phyloP scores from a whole-genome alignment of 2,329 filamentous ascomycete genomes.

The Exophiala sideris region DNA sequence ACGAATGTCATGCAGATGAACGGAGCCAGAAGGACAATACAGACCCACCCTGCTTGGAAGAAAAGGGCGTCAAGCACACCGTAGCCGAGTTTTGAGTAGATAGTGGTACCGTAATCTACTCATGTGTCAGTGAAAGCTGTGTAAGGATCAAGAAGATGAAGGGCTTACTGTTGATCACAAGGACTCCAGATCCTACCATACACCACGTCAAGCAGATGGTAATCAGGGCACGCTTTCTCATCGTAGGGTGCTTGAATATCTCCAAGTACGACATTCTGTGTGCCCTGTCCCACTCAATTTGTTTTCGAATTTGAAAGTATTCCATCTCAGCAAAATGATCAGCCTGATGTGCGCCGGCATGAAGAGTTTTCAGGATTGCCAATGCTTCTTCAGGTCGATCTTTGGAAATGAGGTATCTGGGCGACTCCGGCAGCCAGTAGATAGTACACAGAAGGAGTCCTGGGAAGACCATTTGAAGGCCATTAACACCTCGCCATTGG shows the following conservation, averaged over 20 bases:
- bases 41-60: no score
- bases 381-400: slow-evolving; percentile 3
- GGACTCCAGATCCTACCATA: no score
- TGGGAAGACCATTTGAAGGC: no score
- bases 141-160: slow-evolving; percentile 1
- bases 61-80: no score
- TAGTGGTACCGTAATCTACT: no score
- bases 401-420: slow-evolving; percentile 1
- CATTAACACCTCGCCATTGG: no score
- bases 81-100: no score
- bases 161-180: slow-evolving; percentile 3
- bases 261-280: background rate
- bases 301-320: slow-evolving; percentile 12
- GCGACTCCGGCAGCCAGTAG: slow-evolving; percentile 11
- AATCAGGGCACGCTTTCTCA: slow-evolving; percentile 8
- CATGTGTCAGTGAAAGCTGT: no score
- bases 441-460: no score
- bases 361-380: slow-evolving; percentile 6
- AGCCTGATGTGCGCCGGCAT: background rate
- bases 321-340: slow-evolving; percentile 8
- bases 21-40: no score
- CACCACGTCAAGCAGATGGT: slow-evolving; percentile 11
- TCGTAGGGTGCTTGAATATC: slow-evolving; percentile 7
- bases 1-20: no score
- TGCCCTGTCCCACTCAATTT: slow-evolving; percentile 10